phyloP scores from a whole-genome alignment of 148 eudicot species.

The Rhododendron kiyosumense region DNA sequence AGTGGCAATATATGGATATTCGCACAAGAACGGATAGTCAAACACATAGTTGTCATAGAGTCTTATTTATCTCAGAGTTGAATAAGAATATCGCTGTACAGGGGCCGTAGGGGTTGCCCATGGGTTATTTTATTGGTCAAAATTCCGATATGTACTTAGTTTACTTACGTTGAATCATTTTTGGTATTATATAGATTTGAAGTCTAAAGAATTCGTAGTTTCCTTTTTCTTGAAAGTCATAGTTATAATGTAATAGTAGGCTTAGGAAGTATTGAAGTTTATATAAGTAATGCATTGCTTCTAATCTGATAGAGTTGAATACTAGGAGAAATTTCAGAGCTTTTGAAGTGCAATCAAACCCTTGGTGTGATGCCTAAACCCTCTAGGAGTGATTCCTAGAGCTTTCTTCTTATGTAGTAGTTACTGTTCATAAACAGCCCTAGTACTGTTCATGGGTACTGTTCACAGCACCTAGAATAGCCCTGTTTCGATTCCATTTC shows the following conservation, averaged over 20 bases:
- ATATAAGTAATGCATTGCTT: too few species aligned
- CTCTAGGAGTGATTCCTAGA: too few species aligned
- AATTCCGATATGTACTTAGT: background rate
- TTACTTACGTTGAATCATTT: background rate
- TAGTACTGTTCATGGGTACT: too few species aligned
- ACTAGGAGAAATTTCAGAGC: too few species aligned
- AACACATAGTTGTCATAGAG: background rate
- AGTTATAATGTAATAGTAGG: background rate
- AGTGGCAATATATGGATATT: background rate
- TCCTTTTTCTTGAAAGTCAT: background rate
- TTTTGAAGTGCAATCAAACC: too few species aligned
- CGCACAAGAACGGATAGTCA: background rate
- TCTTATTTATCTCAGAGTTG: background rate
- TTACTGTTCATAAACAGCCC: too few species aligned
- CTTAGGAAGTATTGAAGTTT: background rate
- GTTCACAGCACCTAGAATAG: too few species aligned
- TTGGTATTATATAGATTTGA: background rate
- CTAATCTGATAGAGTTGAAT: too few species aligned
- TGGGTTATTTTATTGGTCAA: background rate
- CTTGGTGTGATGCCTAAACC: too few species aligned
- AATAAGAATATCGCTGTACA: background rate
- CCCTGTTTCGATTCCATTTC: too few species aligned
- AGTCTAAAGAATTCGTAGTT: background rate
- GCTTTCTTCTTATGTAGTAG: too few species aligned
- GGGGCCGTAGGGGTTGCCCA: background rate